phyloP scores from a whole-genome alignment of 2,329 filamentous ascomycete species.

The Trichoderma sp. region DNA sequence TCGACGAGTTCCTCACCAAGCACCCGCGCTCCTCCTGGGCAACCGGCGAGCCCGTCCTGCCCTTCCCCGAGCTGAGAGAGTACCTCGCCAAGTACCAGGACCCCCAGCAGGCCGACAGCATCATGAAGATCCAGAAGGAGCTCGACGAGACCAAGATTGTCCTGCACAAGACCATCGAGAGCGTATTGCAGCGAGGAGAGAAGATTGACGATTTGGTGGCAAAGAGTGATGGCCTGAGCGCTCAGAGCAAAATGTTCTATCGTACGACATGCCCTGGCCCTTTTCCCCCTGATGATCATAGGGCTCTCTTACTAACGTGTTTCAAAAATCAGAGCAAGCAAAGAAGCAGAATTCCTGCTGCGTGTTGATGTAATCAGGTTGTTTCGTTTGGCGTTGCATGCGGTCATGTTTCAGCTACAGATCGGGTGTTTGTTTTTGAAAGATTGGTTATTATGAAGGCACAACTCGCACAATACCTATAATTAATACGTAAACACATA shows the following conservation, averaged over 20 bases:
- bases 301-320: slow-evolving; percentile 2
- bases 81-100: slow-evolving; percentile 77
- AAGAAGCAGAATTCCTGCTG: slow-evolving; percentile 82
- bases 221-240: slow-evolving; percentile 87
- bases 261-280: slow-evolving; percentile 44
- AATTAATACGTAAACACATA: neutral
- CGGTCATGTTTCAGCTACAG: slow-evolving; percentile 30
- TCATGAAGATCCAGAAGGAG: slow-evolving; percentile 94
- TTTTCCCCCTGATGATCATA: neutral
- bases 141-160: slow-evolving; percentile 97
- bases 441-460: slow-evolving; percentile 34
- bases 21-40: slow-evolving; percentile 69
- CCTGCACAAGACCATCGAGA: slow-evolving; percentile 94
- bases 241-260: slow-evolving; percentile 98
- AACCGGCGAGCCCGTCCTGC: slow-evolving; percentile 50
- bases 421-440: slow-evolving; percentile 26
- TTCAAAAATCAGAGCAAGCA: slow-evolving; percentile 50
- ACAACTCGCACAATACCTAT: slow-evolving; percentile 24
- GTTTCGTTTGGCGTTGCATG: slow-evolving; percentile 33
- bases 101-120: slow-evolving; percentile 82
- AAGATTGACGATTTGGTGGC: slow-evolving; percentile 93
- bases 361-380: slow-evolving; percentile 56
- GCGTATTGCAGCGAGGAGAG: slow-evolving; percentile 81
- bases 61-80: slow-evolving; percentile 72
- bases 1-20: slow-evolving; percentile 80